Base-by-base conservation (phyloP, 2,329 filamentous ascomycete species). In the Clonostachys chloroleuca region DNA sequence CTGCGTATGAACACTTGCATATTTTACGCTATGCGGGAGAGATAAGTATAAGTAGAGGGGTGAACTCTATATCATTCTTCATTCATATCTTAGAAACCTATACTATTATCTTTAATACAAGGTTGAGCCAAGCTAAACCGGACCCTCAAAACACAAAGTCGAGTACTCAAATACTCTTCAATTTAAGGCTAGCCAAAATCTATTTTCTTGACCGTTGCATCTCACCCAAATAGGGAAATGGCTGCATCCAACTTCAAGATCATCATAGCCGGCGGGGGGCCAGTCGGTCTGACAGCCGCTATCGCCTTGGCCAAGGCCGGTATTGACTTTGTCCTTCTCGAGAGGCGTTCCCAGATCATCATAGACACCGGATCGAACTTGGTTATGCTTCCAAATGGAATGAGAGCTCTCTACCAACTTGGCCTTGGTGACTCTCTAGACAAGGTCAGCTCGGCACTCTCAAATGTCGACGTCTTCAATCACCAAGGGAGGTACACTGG, bases 301-400 rank as follows among this genome's bases (percentile, higher is more conserved):
- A 56, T 59, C 8, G 52, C 58, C 0, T 52, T 63, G 2, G 45
- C 48, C 5, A 54, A 45, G 3, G 60, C 59, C 6, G 51, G 52
- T 14, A 63, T 72, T 24, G 63, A 70, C 45, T 72, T 66, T 12
- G 52, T 68, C 34, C 45, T 72, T 7, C 63, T 72, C 1, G 68
- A 72, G 44, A 51, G 58, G 12, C 59, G 62, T 2, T 18, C 51
- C 2, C 49, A 54, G 1, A 33, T 66, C 8, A 48, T 62, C 48
- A 49, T 56, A 39, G 55, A 66, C 51, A 57, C 59, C 13, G 56
- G 56, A 30, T 56, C 59, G n/a, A 55, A 63, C 54, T 50, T 68
- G 44, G 54, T 63, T 14, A 49, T 72, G 46, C 51, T 59, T 53
- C 45, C 55, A 42, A 50, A 54, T 48, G 56, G 49, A 5, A 40